Conservation (phyloP, 169 alveolate genomes). For the Plasmodium berghei region DNA sequence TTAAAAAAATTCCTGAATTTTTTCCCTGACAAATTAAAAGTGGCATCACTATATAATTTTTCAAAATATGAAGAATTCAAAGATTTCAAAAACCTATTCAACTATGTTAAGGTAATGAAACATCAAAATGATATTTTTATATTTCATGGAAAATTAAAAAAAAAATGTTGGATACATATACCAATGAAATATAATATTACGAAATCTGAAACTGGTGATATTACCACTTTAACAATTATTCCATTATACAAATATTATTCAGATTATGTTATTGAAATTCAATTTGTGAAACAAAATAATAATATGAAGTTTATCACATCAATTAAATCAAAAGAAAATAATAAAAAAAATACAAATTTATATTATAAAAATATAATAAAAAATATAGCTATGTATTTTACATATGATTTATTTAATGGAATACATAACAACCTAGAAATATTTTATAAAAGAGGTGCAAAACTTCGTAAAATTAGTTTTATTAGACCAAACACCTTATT, state of each 20-base stretch:
- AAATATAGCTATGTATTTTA: slow-evolving; percentile 48
- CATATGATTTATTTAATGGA: slow-evolving; percentile 63
- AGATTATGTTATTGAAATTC: slow-evolving; percentile 40
- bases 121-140: slow-evolving; percentile 33
- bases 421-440: slow-evolving; percentile 52
- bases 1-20: slow-evolving; percentile 40
- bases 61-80: slow-evolving; percentile 33
- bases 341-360: slow-evolving; percentile 1
- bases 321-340: slow-evolving; percentile 1
- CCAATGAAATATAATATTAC: slow-evolving; percentile 38
- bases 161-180: slow-evolving; percentile 52
- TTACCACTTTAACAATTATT: slow-evolving; percentile 31
- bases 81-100: slow-evolving; percentile 21
- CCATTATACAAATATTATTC: slow-evolving; percentile 73
- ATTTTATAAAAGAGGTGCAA: slow-evolving; percentile 37
- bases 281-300: slow-evolving; percentile 33
- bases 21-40: slow-evolving; percentile 30
- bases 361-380: slow-evolving; percentile 22
- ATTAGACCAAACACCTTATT: slow-evolving; percentile 19
- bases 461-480: slow-evolving; percentile 4
- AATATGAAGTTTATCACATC: slow-evolving; percentile 23
- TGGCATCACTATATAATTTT: slow-evolving; percentile 19
- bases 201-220: slow-evolving; percentile 18
- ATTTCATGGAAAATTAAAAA: slow-evolving; percentile 71
- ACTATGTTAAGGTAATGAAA: slow-evolving; percentile 20